These are phyloP conservation scores for Wickerhamomyces sp. DNA, from an alignment of 1,139 yeast genomes.

Conservation along the genomic window DNA sequence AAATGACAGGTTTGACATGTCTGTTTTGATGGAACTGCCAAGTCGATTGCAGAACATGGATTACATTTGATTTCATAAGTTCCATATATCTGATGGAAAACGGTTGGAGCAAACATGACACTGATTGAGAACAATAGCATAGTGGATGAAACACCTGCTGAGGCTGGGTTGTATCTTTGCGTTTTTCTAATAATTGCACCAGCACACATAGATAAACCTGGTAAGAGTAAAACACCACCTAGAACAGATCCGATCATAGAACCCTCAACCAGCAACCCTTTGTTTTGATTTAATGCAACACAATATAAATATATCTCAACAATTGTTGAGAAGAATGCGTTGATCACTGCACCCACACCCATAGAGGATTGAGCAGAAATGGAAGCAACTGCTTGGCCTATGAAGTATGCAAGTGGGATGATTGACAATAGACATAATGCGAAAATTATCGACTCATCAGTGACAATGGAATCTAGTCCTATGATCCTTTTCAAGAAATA, in stretches of 20 bases:
- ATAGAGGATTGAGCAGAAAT: conserved; percentile 97
- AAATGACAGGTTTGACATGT: conserved; percentile 73
- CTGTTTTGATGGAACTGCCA: conserved; percentile 4
- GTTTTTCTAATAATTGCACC: conserved; percentile 92
- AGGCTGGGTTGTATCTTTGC: conserved; percentile 90
- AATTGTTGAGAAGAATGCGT: conserved; percentile 94
- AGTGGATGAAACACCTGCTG: conserved; percentile 96
- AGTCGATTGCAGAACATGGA: conserved; percentile 16
- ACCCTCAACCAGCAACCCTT: conserved; percentile 92
- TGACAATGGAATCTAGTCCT: conserved; percentile 44
- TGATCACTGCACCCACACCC: conserved; percentile 99
- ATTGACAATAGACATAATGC: conserved; percentile 76
- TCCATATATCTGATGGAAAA: conserved; percentile 88
- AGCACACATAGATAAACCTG: conserved; percentile 96
- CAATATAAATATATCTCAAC: conserved; percentile 91
- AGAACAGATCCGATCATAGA: conserved; percentile 93
- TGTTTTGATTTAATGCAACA: conserved; percentile 81
- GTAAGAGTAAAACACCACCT: conserved; percentile 87
- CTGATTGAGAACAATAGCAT: conserved; percentile 89
- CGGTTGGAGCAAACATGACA: conserved; percentile 91
- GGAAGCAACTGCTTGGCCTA: conserved; percentile 98
- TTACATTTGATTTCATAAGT: conserved; percentile 75
- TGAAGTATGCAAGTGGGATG: conserved; percentile 91
- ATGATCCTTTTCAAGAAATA: conserved; percentile 55
- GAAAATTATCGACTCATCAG: conserved; percentile 58